phyloP scores from a whole-genome alignment of 805 yeast species.

The Clavispora asparagi region DNA sequence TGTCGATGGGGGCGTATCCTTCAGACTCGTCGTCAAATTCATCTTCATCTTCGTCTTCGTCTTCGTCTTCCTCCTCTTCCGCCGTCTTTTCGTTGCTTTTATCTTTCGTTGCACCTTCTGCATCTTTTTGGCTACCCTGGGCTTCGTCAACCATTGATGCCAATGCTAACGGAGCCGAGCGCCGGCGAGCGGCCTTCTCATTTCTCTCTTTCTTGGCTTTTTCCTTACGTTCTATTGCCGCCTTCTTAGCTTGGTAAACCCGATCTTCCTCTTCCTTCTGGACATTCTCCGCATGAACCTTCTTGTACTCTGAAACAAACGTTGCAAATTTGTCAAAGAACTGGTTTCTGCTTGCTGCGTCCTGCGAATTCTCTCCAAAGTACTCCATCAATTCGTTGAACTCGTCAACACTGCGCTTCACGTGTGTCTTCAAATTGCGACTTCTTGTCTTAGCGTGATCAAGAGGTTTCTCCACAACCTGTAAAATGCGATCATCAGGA shows the following conservation, averaged over 20 bases:
- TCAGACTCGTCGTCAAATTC: slow-evolving; percentile 9
- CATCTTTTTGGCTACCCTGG: slow-evolving; percentile 4
- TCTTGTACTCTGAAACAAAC: slow-evolving; percentile 73
- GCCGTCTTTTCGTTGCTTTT: background rate
- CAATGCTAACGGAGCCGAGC: background rate
- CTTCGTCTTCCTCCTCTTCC: background rate
- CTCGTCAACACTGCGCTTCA: slow-evolving; percentile 56
- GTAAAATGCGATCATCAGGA: slow-evolving; percentile 71
- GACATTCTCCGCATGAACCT: slow-evolving; percentile 73
- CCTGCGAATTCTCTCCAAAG: slow-evolving; percentile 87
- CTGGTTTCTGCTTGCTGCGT: slow-evolving; percentile 56
- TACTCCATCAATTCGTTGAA: slow-evolving; percentile 69
- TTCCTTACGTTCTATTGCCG: slow-evolving; percentile 22
- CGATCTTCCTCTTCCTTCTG: slow-evolving; percentile 76
- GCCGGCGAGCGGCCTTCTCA: slow-evolving; percentile 3
- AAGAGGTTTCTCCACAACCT: slow-evolving; percentile 56
- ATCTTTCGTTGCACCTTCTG: background rate
- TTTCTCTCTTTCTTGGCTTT: slow-evolving; percentile 12
- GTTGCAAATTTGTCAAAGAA: slow-evolving; percentile 79
- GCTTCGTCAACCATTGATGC: slow-evolving; percentile 2
- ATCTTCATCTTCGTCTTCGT: slow-evolving; percentile 3
- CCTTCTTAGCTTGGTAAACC: slow-evolving; percentile 33
- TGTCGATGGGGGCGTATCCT: slow-evolving; percentile 16
- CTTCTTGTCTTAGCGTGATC: slow-evolving; percentile 74
- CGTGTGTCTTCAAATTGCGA: slow-evolving; percentile 57